phyloP scores from a whole-genome alignment of 2,329 filamentous ascomycete species.

The Emmonsia crescens region DNA sequence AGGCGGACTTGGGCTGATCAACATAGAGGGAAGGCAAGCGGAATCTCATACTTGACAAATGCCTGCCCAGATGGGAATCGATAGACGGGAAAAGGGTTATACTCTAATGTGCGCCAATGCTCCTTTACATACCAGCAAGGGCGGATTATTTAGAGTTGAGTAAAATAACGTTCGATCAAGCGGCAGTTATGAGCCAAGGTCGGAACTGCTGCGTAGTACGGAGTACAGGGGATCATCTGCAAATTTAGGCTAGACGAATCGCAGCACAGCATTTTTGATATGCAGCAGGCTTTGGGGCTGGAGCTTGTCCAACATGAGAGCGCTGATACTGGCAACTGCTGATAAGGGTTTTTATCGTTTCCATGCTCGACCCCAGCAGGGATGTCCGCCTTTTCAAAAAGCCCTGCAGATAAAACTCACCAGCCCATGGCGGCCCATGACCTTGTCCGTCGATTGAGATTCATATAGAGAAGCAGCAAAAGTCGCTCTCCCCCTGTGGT shows the following conservation, averaged over 20 bases:
- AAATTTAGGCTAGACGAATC: background rate
- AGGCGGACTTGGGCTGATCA: slow-evolving; percentile 36
- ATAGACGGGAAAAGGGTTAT: background rate
- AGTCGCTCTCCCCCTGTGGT: background rate
- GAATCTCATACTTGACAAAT: slow-evolving; percentile 18
- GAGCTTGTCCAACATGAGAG: background rate
- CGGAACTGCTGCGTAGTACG: background rate
- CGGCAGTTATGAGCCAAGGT: background rate
- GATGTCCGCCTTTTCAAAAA: background rate
- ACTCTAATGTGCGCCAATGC: background rate
- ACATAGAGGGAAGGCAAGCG: slow-evolving; percentile 34
- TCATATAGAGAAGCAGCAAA: too few species aligned
- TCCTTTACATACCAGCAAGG: background rate
- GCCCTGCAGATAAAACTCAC: background rate
- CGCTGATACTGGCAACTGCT: background rate
- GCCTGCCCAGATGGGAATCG: too few species aligned
- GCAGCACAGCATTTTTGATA: background rate
- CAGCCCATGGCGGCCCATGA: background rate
- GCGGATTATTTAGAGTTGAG: background rate
- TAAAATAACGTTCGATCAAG: background rate
- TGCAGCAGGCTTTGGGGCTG: background rate
- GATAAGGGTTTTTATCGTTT: background rate
- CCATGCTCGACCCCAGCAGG: background rate
- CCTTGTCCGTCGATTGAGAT: too few species aligned
- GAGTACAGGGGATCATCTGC: background rate